Conservation (phyloP, 2,329 filamentous ascomycete genomes). For the Ceratocystis huliohia region DNA sequence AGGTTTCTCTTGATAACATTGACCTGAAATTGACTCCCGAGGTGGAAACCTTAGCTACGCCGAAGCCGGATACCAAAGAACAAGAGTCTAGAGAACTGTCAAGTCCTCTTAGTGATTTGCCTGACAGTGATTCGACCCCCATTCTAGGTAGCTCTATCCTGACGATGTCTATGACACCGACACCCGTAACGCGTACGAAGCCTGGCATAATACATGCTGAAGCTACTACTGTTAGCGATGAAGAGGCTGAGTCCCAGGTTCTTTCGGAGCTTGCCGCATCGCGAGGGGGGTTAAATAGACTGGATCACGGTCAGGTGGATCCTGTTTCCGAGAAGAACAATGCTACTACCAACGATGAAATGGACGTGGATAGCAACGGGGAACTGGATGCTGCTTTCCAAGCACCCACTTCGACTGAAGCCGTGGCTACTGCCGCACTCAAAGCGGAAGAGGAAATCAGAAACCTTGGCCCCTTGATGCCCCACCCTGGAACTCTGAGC, state of each 20-base stretch:
- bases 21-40: neutral
- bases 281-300: neutral
- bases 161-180: neutral
- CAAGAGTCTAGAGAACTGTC: constrained; percentile 21
- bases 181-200: too few relatives aligned
- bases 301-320: neutral
- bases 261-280: constrained; percentile 32
- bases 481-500: neutral
- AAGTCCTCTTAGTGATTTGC: constrained; percentile 18
- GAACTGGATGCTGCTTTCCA: neutral
- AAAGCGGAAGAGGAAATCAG: neutral
- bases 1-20: constrained; percentile 16
- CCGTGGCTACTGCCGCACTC: neutral
- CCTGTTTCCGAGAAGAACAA: neutral
- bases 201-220: neutral
- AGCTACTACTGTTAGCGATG: constrained; percentile 7
- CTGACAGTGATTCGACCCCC: constrained; percentile 5
- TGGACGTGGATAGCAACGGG: constrained; percentile 4
- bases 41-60: neutral
- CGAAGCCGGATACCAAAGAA: constrained; percentile 13
- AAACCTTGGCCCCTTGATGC: neutral
- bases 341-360: neutral
- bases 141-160: neutral
- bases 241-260: constrained; percentile 30
- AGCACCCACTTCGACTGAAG: neutral